Conservation (phyloP, 2,329 filamentous ascomycete genomes). For the Coleophoma crateriformis region DNA sequence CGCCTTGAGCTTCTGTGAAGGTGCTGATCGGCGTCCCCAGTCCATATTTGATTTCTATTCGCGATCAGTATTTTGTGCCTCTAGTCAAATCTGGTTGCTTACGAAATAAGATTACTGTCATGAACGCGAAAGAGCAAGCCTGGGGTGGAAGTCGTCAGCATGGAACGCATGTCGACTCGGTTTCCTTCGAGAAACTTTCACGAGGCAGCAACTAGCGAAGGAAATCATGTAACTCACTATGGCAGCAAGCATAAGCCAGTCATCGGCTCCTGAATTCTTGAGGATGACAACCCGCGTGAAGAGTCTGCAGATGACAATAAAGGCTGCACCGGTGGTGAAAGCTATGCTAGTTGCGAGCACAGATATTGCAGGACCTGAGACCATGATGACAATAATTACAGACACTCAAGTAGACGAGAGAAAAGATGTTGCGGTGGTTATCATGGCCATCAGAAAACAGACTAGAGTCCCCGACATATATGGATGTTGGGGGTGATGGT, state of each 20-base stretch:
- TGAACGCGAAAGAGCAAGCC: neutral
- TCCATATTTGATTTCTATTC: neutral
- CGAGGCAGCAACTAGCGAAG: no score
- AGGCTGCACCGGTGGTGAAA: neutral
- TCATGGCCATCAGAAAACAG: no score
- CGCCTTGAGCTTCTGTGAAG: neutral
- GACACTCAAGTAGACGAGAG: neutral
- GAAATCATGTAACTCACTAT: neutral
- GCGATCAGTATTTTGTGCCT: neutral
- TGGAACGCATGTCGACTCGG: no score
- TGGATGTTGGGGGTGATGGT: no score
- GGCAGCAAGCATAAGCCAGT: neutral
- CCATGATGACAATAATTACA: neutral
- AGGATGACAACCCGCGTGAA: neutral
- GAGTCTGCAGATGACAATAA: neutral
- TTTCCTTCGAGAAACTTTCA: no score
- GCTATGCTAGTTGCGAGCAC: neutral
- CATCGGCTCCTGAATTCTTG: slow-evolving; percentile 1
- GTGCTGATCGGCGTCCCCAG: neutral
- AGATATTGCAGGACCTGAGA: neutral
- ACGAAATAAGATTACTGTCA: neutral
- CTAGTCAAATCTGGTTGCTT: neutral
- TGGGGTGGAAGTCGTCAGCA: neutral
- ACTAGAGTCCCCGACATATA: no score
- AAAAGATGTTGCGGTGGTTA: no score